Conservation (phyloP, 139 green algal genomes). For the Microglena sp. region DNA sequence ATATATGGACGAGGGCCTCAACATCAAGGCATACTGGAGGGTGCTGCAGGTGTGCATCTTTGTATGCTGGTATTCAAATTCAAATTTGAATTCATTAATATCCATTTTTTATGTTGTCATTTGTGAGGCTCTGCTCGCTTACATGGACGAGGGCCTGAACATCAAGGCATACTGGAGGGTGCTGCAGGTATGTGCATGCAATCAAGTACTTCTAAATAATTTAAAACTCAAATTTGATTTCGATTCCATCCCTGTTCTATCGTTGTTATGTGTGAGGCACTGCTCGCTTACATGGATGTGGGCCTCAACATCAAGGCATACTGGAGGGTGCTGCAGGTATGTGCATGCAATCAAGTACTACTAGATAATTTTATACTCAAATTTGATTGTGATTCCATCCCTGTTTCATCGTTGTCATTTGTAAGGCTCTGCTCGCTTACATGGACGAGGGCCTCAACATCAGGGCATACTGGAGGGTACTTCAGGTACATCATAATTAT, state of each 20-base stretch:
- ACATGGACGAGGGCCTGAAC: conserved; percentile 13
- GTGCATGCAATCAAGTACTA: not conserved
- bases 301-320: not conserved
- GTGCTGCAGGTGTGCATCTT: not conserved
- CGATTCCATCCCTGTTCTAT: not conserved
- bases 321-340: not conserved
- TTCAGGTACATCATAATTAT: too few species aligned
- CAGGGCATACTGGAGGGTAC: conserved; percentile 29
- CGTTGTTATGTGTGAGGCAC: not conserved
- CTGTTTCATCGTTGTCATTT: not conserved
- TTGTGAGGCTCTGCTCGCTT: conserved; percentile 16
- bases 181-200: not conserved
- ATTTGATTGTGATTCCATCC: not conserved
- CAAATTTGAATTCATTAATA: not conserved
- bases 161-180: conserved; percentile 31
- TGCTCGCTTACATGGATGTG: not conserved
- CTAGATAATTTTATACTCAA: not conserved
- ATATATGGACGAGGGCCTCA: conserved; percentile 3
- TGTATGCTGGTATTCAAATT: not conserved
- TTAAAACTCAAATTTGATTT: not conserved
- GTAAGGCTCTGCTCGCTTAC: not conserved
- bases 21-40: not conserved
- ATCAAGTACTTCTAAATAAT: not conserved
- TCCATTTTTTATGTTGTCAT: conserved; percentile 6
- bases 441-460: conserved; percentile 12